Evolutionary conservation across 495 filamentous ascomycete species (phyloP).

Genomic region (Tuber indicum): DNA sequence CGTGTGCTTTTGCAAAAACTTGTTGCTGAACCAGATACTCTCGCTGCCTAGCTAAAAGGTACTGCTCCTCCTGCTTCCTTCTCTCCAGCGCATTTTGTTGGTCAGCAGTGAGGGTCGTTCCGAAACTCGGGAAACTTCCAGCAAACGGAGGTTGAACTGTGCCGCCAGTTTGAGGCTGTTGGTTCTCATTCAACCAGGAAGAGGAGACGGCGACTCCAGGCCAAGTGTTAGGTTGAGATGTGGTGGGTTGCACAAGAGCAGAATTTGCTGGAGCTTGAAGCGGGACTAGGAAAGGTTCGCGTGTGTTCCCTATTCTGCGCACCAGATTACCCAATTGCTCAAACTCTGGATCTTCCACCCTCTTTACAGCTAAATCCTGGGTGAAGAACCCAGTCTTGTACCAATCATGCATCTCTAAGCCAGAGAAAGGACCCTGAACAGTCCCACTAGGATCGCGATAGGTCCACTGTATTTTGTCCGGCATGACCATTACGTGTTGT

Average conservation of each 20-base stretch:
- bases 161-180: slow-evolving; percentile 45
- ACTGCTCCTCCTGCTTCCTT: slow-evolving; percentile 96
- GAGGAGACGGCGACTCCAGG: slow-evolving; percentile 41
- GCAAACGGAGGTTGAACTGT: slow-evolving; percentile 90
- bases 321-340: slow-evolving; percentile 95
- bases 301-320: slow-evolving; percentile 89
- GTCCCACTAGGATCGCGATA: slow-evolving; percentile 91
- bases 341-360: slow-evolving; percentile 84
- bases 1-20: slow-evolving; percentile 62
- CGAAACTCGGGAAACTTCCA: slow-evolving; percentile 89
- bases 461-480: slow-evolving; percentile 96
- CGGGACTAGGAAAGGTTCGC: slow-evolving; percentile 93
- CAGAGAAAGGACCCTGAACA: slow-evolving; percentile 89
- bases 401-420: slow-evolving; percentile 99
- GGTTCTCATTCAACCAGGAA: slow-evolving; percentile 44
- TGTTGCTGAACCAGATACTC: slow-evolving; percentile 87
- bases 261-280: slow-evolving; percentile 57
- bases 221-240: slow-evolving; percentile 40
- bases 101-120: slow-evolving; percentile 92
- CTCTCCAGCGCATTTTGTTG: slow-evolving; percentile 96
- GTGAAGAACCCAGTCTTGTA: slow-evolving; percentile 98
- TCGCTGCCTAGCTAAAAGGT: slow-evolving; percentile 88
- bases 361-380: slow-evolving; percentile 85
- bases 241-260: slow-evolving; percentile 48
- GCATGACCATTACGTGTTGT: slow-evolving; percentile 95